phyloP scores from a whole-genome alignment of 228 moss, liverwort and hornwort genomes.

The Sphagnum fallax region DNA sequence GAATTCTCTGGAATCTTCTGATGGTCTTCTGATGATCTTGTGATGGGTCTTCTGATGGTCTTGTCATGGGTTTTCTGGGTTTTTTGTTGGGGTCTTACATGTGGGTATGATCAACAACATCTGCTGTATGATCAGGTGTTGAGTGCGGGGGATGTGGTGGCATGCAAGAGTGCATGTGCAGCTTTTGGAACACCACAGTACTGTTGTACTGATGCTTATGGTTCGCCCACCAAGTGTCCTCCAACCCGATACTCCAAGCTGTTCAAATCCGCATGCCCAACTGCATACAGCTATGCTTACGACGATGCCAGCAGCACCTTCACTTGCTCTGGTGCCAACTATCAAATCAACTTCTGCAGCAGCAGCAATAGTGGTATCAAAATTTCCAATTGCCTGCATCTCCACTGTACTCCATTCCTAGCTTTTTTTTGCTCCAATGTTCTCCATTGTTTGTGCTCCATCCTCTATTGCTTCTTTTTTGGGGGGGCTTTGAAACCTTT shows the following conservation, averaged over 20 bases:
- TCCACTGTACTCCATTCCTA: no score
- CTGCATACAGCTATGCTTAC: conserved; percentile 59
- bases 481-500: no score
- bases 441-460: no score
- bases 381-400: no score
- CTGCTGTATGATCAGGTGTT: background rate
- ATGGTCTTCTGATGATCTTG: background rate
- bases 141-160: conserved; percentile 25
- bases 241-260: conserved; percentile 51
- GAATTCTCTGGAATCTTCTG: background rate
- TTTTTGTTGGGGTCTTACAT: no score
- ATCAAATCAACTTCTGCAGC: conserved; percentile 34
- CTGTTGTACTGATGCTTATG: conserved; percentile 65
- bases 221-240: conserved; percentile 39
- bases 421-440: no score
- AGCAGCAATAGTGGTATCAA: no score
- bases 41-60: no score
- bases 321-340: conserved; percentile 30
- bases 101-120: no score
- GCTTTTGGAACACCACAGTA: conserved; percentile 42
- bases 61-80: no score
- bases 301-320: conserved; percentile 53
- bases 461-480: no score
- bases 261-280: conserved; percentile 72
- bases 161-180: conserved; percentile 78